Evolutionary conservation across 768 basidiomycete genomes (phyloP), one percentile per base, ranked within the genome.

Genomic region (Mycena haematopus): DNA sequence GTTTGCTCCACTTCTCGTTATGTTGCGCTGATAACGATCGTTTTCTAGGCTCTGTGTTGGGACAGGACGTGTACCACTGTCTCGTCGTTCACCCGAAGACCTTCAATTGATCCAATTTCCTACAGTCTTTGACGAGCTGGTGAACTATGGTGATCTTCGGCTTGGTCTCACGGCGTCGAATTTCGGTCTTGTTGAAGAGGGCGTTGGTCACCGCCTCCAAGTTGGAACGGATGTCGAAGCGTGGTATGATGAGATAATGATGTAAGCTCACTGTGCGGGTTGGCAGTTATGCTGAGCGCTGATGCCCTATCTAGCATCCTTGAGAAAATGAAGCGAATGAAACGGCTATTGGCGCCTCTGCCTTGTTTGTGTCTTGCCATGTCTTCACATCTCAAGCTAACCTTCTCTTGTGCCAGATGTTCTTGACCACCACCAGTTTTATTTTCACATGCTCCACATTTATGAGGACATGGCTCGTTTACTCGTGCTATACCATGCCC

Each of bases 341-440:
- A 55, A 40, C 55, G 66, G 35, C 35, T 69, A 3, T 9, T 69
- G 19, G 21, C n/a, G n/a, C 68, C 68, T 24, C 54, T 69, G 2
- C 60, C 68, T 11, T 59, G 68, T 69, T 21, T 24, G 62, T 60
- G 24, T 24, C 27, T 46, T 59, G 19, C 15, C 4, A 15, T 45
- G 5, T 51, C 3, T 36, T 15, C n/a, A 21, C 11, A 13, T 17
- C 3, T 7, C 17, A 44, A 22, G 21, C 27, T 52, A 22, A 69
- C 69, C n/a, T 47, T 25, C 38, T 2, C 11, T 31, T 40, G 3
- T 19, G 15, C 22, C 59, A 80, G 79, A 77, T 57, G 68, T 77
- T 58, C 71, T 74, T 65, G 80, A 81, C 45, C 65, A 76, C 40
- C 78, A 81, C 52, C 67, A 66, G 49, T 80, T 80, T 58, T 72